Conservation (phyloP, 2,329 filamentous ascomycete species). For the Monilinia vaccinii-corymbosi region DNA sequence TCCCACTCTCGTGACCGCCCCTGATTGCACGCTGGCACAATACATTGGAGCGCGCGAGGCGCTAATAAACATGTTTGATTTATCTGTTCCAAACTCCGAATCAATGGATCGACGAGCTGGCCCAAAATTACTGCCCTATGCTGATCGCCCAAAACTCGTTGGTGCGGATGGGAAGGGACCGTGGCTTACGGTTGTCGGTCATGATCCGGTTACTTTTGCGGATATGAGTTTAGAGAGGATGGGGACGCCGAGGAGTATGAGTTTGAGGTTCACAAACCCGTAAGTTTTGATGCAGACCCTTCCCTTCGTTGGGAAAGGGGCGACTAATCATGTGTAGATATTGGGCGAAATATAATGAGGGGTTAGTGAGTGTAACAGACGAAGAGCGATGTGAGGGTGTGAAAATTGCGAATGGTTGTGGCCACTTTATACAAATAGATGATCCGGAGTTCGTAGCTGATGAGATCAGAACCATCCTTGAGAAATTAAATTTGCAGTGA, state of each 20-base stretch:
- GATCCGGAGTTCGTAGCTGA: slow-evolving; percentile 28
- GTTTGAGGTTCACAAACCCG: slow-evolving; percentile 27
- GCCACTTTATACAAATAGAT: slow-evolving; percentile 30
- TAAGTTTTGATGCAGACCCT: slow-evolving; percentile 13
- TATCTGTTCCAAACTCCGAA: slow-evolving; percentile 27
- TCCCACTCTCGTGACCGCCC: slow-evolving; percentile 18
- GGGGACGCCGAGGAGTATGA: slow-evolving; percentile 28
- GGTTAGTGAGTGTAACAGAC: slow-evolving; percentile 26
- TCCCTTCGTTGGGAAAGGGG: neutral
- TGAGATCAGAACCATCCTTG: slow-evolving; percentile 29
- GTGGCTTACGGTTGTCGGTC: slow-evolving; percentile 27
- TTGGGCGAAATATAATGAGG: slow-evolving; percentile 30
- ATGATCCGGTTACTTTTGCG: slow-evolving; percentile 28
- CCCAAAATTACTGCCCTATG: slow-evolving; percentile 23
- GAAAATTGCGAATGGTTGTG: slow-evolving; percentile 27
- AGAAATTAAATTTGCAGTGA: slow-evolving; percentile 24
- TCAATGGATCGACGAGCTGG: slow-evolving; percentile 25
- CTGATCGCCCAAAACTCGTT: slow-evolving; percentile 24
- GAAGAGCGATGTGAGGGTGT: slow-evolving; percentile 22
- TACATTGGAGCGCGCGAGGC: slow-evolving; percentile 26
- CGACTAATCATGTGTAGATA: slow-evolving; percentile 17
- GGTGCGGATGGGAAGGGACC: slow-evolving; percentile 23
- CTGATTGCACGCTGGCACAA: slow-evolving; percentile 24
- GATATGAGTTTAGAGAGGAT: slow-evolving; percentile 27
- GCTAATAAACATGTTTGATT: slow-evolving; percentile 25